Evolutionary conservation across 192 early-diverging fungal species (phyloP).

Genomic region (Coemansia sp.): DNA sequence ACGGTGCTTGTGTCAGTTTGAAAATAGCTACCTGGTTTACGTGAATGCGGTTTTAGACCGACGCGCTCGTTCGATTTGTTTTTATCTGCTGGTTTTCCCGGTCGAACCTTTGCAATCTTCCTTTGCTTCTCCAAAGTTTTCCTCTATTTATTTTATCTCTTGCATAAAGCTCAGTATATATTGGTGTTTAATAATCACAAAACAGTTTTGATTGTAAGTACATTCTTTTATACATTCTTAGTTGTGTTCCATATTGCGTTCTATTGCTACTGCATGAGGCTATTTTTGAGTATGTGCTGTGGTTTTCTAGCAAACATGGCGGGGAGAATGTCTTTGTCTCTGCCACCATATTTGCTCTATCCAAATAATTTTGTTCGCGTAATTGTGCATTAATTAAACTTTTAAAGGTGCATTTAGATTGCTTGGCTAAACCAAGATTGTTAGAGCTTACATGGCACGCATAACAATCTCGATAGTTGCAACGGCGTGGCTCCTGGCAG

Average conservation of each 20-base stretch:
- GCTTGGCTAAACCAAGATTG: background rate
- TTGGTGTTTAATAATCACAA: background rate
- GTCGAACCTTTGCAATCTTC: background rate
- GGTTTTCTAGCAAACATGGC: background rate
- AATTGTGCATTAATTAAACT: background rate
- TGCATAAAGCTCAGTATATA: too few relatives aligned
- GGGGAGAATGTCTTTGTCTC: background rate
- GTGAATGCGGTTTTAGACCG: background rate
- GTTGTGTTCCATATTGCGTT: background rate
- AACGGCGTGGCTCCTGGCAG: conserved; percentile 50
- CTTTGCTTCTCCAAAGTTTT: background rate
- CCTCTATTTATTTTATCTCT: too few relatives aligned
- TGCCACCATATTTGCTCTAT: background rate
- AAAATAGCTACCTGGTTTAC: background rate
- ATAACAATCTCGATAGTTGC: conserved; percentile 41
- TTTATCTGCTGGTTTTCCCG: too few relatives aligned
- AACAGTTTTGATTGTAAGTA: background rate
- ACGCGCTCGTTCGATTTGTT: too few relatives aligned
- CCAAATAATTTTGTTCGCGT: background rate
- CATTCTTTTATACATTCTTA: background rate
- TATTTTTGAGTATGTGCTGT: background rate
- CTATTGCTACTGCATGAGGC: background rate
- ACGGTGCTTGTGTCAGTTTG: background rate
- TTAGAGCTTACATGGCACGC: conserved; percentile 39
- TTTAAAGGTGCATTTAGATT: background rate